Evolutionary conservation across 768 basidiomycete genomes (phyloP), one percentile per base, ranked within the genome.

Genomic region (Tulasnella sp.): DNA sequence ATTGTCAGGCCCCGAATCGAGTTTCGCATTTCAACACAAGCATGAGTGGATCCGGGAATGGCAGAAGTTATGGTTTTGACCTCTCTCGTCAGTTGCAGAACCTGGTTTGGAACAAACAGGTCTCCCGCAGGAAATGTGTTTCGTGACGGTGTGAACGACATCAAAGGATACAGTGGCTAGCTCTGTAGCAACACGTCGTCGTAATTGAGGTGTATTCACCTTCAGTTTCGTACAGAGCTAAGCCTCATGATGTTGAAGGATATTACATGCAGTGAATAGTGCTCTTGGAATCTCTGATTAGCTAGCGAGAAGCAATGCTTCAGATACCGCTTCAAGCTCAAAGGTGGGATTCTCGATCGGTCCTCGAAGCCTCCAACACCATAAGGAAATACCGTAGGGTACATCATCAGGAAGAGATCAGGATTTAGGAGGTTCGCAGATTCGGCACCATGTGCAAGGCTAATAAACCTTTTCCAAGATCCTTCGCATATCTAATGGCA

Each of bases 381-480:
- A 51, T 61, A 67, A n/a, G 66, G 66, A 53, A 61, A 67, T 0
- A 67, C 43, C 11, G 64, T 67, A 1, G 66, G 66, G 53, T 65
- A 66, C 4, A 66, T 45, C 64, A 64, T 38, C 1, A 60, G 65
- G 43, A 67, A 64, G 1, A 67, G 27, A 2, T 44, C 17, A 4
- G 54, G 43, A 55, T 65, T 60, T n/a, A n/a, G n/a, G n/a, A n/a
- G n/a, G n/a, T n/a, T n/a, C n/a, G n/a, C n/a, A n/a, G n/a, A n/a
- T n/a, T n/a, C n/a, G n/a, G n/a, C n/a, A n/a, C n/a, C n/a, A n/a
- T n/a, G n/a, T n/a, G n/a, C n/a, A n/a, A n/a, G n/a, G n/a, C n/a
- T n/a, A n/a, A n/a, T n/a, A n/a, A n/a, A n/a, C n/a, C n/a, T n/a
- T n/a, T n/a, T n/a, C n/a, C n/a, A n/a, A n/a, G n/a, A n/a, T n/a